A percentile compares a stretch with the other conserved stretches of the same genome.
Evolutionary conservation across 139 green algal species (phyloP).

Genomic region (Micractinium conductrix): DNA sequence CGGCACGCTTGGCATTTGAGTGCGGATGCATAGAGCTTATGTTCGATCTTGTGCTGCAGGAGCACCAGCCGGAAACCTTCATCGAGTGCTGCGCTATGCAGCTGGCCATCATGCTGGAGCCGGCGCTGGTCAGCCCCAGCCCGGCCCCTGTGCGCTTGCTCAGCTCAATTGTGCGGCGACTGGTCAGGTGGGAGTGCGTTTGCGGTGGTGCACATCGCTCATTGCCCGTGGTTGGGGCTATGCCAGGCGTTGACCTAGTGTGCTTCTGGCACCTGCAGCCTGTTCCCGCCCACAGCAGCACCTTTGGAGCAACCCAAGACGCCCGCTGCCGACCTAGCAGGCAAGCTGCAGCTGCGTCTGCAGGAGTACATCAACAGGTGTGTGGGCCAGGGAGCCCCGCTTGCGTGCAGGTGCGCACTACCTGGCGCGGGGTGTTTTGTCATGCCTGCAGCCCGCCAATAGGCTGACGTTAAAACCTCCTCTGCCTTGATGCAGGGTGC

Average conservation of each 20-base stretch:
- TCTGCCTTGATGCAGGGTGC: constrained; percentile 6
- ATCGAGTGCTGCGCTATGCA: constrained; percentile 34
- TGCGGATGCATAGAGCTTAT: too few relatives aligned
- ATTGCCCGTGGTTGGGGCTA: not conserved
- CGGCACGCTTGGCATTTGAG: too few relatives aligned
- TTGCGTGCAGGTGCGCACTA: too few relatives aligned
- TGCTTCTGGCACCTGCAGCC: not conserved
- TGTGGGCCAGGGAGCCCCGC: not conserved
- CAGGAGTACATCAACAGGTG: constrained; percentile 37
- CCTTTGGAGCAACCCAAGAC: not conserved
- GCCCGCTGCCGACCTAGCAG: not conserved
- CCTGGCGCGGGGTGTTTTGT: too few relatives aligned
- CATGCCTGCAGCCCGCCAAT: too few relatives aligned
- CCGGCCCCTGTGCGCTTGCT: constrained; percentile 33
- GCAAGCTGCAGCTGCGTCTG: constrained; percentile 21
- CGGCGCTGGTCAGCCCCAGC: constrained; percentile 15
- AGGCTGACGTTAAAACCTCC: too few relatives aligned
- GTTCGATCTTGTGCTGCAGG: too few relatives aligned
- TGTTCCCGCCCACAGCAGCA: not conserved
- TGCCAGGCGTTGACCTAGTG: not conserved
- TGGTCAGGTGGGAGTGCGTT: not conserved
- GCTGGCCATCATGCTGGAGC: constrained; percentile 54
- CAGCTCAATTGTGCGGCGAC: constrained; percentile 4
- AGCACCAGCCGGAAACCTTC: constrained; percentile 43
- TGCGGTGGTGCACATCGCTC: not conserved